Conservation (phyloP, 306 rosid species). For the Notholithocarpus densiflorus region DNA sequence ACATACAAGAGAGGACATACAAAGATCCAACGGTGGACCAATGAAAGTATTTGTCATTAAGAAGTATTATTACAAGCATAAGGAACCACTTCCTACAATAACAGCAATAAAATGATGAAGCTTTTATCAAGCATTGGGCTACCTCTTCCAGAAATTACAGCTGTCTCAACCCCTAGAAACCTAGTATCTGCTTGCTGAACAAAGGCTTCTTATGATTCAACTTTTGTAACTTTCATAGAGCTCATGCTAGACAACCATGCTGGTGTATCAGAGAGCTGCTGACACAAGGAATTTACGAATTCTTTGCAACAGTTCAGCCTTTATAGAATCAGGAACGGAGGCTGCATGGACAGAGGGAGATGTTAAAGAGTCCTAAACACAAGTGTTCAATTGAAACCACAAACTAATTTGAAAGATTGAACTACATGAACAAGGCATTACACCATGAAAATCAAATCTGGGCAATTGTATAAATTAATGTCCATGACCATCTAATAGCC, state of each 20-base stretch:
- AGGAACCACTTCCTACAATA: neutral
- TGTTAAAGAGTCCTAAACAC: neutral
- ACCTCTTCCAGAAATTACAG: neutral
- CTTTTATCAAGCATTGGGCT: neutral
- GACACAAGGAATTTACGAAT: slow-evolving; percentile 68
- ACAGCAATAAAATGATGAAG: neutral
- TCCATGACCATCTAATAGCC: neutral
- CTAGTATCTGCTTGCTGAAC: neutral
- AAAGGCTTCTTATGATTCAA: neutral
- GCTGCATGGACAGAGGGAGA: slow-evolving; percentile 41
- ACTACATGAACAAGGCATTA: neutral
- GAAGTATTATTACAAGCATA: neutral
- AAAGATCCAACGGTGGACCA: neutral
- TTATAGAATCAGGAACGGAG: slow-evolving; percentile 76
- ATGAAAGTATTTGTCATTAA: neutral
- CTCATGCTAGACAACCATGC: neutral
- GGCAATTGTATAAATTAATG: neutral
- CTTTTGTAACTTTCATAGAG: neutral
- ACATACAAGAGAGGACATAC: neutral
- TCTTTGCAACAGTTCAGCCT: slow-evolving; percentile 84
- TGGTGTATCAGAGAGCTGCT: slow-evolving; percentile 44
- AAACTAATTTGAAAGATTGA: neutral
- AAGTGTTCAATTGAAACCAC: neutral
- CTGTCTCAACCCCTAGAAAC: neutral
- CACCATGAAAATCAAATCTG: neutral